These are phyloP conservation scores for Botrytis medusae DNA, from an alignment of 2,329 filamentous ascomycete species.

Conservation along the genomic window DNA sequence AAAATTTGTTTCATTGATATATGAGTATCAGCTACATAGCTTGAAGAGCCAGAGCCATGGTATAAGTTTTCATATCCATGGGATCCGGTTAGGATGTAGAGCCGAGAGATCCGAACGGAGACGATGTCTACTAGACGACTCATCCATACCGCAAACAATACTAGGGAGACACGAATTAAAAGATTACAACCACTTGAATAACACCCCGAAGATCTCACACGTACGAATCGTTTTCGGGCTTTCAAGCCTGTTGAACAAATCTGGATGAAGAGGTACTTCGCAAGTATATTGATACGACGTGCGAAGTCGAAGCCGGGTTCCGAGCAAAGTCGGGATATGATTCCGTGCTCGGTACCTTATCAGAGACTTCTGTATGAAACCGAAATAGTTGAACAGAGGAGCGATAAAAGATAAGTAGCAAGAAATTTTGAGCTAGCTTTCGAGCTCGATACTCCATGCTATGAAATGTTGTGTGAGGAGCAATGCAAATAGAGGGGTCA, in stretches of 20 bases:
- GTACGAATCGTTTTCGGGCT: rapidly evolving
- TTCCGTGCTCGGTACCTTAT: neutral
- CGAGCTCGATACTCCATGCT: neutral
- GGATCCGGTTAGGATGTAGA: neutral
- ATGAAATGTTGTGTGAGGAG: neutral
- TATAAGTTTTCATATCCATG: neutral
- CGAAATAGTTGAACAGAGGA: neutral
- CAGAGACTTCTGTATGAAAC: neutral
- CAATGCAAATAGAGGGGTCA: neutral
- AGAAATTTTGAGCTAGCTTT: neutral
- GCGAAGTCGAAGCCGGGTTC: neutral
- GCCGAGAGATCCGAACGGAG: neutral
- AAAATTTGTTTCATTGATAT: neutral
- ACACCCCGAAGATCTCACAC: neutral
- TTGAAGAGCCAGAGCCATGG: neutral
- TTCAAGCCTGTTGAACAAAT: rapidly evolving
- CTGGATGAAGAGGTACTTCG: neutral
- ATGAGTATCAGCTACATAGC: neutral
- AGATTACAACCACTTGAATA: neutral
- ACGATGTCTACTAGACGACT: neutral
- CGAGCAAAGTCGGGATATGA: no score
- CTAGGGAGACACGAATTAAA: neutral
- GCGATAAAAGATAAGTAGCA: neutral
- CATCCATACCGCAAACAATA: neutral
- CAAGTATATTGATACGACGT: no score